Evolutionary conservation across 192 early-diverging fungal genomes (phyloP), one percentile per base, ranked within the genome.

Genomic region (Bifiguratus adelaidae): DNA sequence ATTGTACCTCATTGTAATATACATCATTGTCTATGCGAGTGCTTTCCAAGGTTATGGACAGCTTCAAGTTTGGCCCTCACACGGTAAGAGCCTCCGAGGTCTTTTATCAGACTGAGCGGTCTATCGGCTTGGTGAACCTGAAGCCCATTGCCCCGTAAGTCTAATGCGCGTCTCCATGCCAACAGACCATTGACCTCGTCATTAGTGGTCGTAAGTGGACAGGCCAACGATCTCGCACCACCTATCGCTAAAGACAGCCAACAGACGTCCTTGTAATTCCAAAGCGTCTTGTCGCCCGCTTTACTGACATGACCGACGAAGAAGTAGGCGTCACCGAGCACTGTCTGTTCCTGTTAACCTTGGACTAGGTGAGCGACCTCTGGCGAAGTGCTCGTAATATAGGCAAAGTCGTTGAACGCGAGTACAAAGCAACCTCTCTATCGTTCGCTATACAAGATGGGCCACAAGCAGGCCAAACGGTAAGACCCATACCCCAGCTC

Each of bases 41-140:
- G n/a, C n/a, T n/a, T n/a, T n/a, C n/a, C n/a, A n/a, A n/a, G n/a
- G n/a, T n/a, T n/a, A 34, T 40, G 37, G 22, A 40, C 7, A 40
- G 18, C 37, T 42, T 55, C 28, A 36, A 37, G 7, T 95, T 95
- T 70, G 93, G 90, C 9, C 85, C 83, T 24, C 70, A 80, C 47
- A 44, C 51, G 16, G 84, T 95, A 36, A 48, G 63, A 4, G 68
- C 74, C n/a, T 61, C 64, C 16, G 82, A 97, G 53, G 67, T 85
- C 32, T 97, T 97, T 62, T 67, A 80, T 43, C 68, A 65, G 44
- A 74, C 88, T 6, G 65, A 73, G 42, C 62, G 82, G n/a, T 71
- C 71, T 20, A 73, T 84, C 25, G 92, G 82, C 0, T 56, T 97
- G 8, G 92, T 95, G 41, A 95, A 95, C 57, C 72, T 91, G n/a